Base-by-base conservation (phyloP, 768 basidiomycete species). In the Suillus hirtellus region DNA sequence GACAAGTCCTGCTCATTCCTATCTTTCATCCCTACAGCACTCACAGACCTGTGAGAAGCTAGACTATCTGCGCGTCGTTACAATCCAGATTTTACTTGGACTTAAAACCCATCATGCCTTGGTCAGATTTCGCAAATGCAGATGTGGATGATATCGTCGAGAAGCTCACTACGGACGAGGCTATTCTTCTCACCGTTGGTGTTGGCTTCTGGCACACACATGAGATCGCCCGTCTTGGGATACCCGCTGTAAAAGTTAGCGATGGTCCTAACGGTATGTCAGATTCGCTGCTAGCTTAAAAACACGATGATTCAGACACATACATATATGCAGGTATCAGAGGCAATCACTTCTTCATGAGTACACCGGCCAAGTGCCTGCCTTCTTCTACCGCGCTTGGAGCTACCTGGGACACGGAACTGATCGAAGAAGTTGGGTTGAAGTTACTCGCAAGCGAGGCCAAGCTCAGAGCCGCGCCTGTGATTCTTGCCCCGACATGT, bases 181-280 rank as follows among this genome's bases (percentile, higher is more conserved):
- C 89, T 0, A 90, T 92, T 68, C 76, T 80, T 47, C 79, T 93
- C 31, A 89, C 83, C 7, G 88, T 88, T 2, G 91, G 90, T 19
- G 88, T 87, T 21, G 89, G 90, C 17, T 89, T 89, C 70, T 92
- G 90, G 92, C 84, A 89, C 68, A 92, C 91, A 0, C 83, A 86
- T 60, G 78, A 77, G 21, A 75, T 93, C 31, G 82, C 88, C 21
- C 79, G 90, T 9, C 78, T 92, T 2, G 86, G 88, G 2, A 78
- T 93, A 60, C 92, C 90, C 43, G 83, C 88, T 11, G 77, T 92
- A 71, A 91, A 92, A 79, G 86, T 90, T 69, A 89, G 87, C 76
- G 90, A 92, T 78, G 91, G 92, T 2, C 90, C 91, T 0, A 93
- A 92, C 69, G 91, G 90, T 75, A 67, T 38, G 80, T 64, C 8